phyloP scores from a whole-genome alignment of 1,139 yeast species.

The Yarrowia galli region DNA sequence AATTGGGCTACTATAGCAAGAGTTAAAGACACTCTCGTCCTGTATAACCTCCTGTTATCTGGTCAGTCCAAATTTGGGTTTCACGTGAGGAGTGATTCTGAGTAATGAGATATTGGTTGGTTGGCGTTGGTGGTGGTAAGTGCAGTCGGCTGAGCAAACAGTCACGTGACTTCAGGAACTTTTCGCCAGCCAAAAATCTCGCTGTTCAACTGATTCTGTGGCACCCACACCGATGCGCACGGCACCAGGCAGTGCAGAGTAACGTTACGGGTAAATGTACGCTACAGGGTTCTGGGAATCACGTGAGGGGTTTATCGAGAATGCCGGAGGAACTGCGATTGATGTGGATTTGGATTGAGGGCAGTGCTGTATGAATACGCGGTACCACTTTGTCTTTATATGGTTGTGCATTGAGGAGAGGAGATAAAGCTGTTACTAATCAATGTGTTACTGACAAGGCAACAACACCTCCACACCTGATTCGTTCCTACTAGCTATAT shows the following conservation, averaged over 20 bases:
- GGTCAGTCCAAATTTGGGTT: not conserved
- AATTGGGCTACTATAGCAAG: not conserved
- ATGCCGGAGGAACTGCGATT: too few species aligned
- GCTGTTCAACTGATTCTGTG: not conserved
- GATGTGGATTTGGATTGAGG: too few species aligned
- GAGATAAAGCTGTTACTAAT: too few species aligned
- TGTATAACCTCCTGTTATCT: not conserved
- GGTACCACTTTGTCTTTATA: too few species aligned
- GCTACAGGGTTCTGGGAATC: not conserved
- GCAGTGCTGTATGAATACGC: too few species aligned
- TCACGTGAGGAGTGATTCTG: conserved; percentile 7
- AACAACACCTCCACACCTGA: too few species aligned
- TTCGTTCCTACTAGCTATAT: not conserved
- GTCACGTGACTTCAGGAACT: not conserved
- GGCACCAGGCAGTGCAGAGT: conserved; percentile 27
- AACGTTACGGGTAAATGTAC: not conserved
- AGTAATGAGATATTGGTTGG: not conserved
- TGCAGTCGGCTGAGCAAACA: too few species aligned
- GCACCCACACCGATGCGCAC: not conserved
- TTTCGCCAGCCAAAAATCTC: too few species aligned
- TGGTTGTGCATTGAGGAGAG: too few species aligned
- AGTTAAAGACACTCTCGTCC: not conserved
- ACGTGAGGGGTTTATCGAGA: not conserved
- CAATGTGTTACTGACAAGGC: too few species aligned
- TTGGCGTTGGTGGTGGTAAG: not conserved